Percentiles rank a stretch among this genome's conserved stretches.
Conservation (phyloP, 2,329 filamentous ascomycete genomes). For the Sporothrix variecibatus region DNA sequence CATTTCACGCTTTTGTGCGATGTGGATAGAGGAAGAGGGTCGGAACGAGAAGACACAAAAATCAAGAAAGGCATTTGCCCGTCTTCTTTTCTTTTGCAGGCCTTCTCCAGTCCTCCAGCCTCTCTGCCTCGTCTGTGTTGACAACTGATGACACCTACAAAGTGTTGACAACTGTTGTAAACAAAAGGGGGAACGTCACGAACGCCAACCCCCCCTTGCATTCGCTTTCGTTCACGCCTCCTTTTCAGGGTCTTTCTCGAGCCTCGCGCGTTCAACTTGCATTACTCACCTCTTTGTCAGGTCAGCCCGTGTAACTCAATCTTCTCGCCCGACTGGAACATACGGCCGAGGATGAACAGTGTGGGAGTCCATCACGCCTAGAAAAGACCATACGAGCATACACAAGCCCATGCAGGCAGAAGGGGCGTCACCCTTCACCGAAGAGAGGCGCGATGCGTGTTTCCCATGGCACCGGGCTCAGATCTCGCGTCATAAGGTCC, state of each 20-base stretch:
- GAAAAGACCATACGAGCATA: no score
- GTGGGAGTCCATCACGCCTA: neutral
- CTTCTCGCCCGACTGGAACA: neutral
- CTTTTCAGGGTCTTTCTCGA: neutral
- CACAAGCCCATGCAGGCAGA: neutral
- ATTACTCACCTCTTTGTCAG: slow-evolving; percentile 24
- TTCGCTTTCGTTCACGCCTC: neutral
- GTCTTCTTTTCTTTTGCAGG: neutral
- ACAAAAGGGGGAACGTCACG: neutral
- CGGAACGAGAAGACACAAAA: neutral
- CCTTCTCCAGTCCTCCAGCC: neutral
- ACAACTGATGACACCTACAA: neutral
- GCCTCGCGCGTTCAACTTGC: neutral
- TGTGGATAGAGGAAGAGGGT: neutral
- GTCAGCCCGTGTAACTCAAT: neutral
- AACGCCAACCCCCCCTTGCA: neutral
- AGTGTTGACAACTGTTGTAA: neutral
- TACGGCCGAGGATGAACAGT: neutral
- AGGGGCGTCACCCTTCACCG: neutral
- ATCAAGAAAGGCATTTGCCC: neutral
- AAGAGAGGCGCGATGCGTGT: slow-evolving; percentile 1
- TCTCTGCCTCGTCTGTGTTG: neutral
- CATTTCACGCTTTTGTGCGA: neutral
- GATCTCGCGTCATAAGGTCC: slow-evolving; percentile 10
- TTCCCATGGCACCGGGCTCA: slow-evolving; percentile 20